Conservation (phyloP, 768 basidiomycete species). For the Termitomyces sp. region DNA sequence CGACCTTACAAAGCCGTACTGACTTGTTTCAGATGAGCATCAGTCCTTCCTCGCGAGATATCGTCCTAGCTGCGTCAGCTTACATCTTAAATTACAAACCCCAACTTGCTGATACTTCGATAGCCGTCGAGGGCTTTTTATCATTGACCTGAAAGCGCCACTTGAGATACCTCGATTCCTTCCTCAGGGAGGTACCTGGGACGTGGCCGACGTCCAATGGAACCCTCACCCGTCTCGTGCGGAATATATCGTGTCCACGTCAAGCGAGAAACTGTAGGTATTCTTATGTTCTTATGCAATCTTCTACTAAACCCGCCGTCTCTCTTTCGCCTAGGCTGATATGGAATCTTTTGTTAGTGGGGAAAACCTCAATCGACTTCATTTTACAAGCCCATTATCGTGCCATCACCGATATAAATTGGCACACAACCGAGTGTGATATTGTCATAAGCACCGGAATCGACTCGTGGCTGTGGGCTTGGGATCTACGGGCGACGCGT, state of each 20-base stretch:
- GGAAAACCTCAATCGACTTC: constrained; percentile 77
- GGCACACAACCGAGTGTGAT: constrained; percentile 85
- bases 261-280: constrained; percentile 78
- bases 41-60: constrained; percentile 80
- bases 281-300: not conserved
- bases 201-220: constrained; percentile 92
- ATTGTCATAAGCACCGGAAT: constrained; percentile 86
- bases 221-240: constrained; percentile 74
- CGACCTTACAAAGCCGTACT: not conserved
- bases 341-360: constrained; percentile 81
- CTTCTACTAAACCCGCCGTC: not conserved
- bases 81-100: not conserved
- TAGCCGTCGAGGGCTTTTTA: constrained; percentile 85
- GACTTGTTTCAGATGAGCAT: constrained; percentile 73
- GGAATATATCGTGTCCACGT: constrained; percentile 84
- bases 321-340: constrained; percentile 51
- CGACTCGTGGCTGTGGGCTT: constrained; percentile 92
- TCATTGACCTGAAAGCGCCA: constrained; percentile 89
- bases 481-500: constrained; percentile 75
- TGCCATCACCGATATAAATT: constrained; percentile 97
- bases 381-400: constrained; percentile 87
- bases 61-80: constrained; percentile 80
- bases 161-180: constrained; percentile 87
- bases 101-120: not conserved
- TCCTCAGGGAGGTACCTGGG: constrained; percentile 95